phyloP scores from a whole-genome alignment of 2,329 filamentous ascomycete genomes.

The Cordyceps pruinosa region DNA sequence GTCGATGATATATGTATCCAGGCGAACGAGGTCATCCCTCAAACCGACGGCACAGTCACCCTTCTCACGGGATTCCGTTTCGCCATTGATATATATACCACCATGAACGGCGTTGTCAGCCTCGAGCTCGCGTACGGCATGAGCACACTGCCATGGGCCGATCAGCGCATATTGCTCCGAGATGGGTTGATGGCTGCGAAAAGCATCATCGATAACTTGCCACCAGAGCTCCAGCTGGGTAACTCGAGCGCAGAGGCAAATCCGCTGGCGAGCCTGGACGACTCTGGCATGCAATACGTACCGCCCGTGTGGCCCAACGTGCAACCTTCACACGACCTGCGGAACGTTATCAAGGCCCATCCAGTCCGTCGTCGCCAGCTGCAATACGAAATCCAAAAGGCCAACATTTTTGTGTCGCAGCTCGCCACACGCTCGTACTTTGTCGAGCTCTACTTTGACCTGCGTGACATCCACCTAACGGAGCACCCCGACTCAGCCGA shows the following conservation, averaged over 20 bases:
- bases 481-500: conserved; percentile 31
- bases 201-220: conserved; percentile 58
- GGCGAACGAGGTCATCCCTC: conserved; percentile 60
- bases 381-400: conserved; percentile 86
- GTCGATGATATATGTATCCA: conserved; percentile 80
- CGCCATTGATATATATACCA: conserved; percentile 69
- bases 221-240: conserved; percentile 58
- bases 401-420: conserved; percentile 79
- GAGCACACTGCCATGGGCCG: conserved; percentile 67
- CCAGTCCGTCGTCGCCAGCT: conserved; percentile 48
- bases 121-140: conserved; percentile 78
- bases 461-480: conserved; percentile 58
- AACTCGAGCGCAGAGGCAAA: conserved; percentile 30
- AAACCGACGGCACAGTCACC: conserved; percentile 61
- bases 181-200: conserved; percentile 67
- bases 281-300: conserved; percentile 44
- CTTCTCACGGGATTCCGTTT: conserved; percentile 74
- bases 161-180: conserved; percentile 67
- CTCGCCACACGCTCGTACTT: conserved; percentile 76
- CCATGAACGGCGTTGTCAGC: conserved; percentile 72
- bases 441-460: conserved; percentile 77
- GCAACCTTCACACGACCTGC: conserved; percentile 43
- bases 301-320: conserved; percentile 42
- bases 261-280: conserved; percentile 35
- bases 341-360: conserved; percentile 42